These are phyloP conservation scores for Gnetum montanum DNA, from an alignment of 75 land plant genomes.

Conservation along the genomic window DNA sequence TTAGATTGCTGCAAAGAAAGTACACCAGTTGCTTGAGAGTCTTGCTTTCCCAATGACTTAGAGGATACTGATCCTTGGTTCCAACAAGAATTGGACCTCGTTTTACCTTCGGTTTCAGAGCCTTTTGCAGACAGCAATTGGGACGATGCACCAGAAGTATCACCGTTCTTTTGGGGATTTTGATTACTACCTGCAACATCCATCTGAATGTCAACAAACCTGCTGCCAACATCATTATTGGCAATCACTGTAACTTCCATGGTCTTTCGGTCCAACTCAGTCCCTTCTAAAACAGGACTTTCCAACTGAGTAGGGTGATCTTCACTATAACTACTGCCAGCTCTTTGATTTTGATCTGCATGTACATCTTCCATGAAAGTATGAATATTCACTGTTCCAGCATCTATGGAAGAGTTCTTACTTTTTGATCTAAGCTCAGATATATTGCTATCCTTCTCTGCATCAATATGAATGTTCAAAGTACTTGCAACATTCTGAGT, in stretches of 20 bases:
- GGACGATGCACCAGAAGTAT: neutral
- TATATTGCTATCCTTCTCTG: neutral
- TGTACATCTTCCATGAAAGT: neutral
- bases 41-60: neutral
- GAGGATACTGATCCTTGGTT: neutral
- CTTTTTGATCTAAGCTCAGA: neutral
- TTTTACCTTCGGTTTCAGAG: neutral
- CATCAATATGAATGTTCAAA: neutral
- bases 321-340: neutral
- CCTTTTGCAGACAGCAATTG: neutral
- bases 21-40: neutral
- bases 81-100: neutral
- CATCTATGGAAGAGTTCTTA: neutral
- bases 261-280: neutral
- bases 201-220: constrained; percentile 7
- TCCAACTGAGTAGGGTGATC: neutral
- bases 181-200: neutral
- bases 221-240: neutral
- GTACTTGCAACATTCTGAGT: neutral
- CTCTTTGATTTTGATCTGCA: neutral
- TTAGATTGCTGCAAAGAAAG: neutral
- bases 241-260: neutral
- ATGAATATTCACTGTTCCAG: neutral
- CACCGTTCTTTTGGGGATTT: neutral
- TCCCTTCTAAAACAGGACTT: neutral